Percentiles rank a stretch among this genome's conserved stretches.
phyloP scores from a whole-genome alignment of 176 grass and related monocot species.

The Carex cristatella region DNA sequence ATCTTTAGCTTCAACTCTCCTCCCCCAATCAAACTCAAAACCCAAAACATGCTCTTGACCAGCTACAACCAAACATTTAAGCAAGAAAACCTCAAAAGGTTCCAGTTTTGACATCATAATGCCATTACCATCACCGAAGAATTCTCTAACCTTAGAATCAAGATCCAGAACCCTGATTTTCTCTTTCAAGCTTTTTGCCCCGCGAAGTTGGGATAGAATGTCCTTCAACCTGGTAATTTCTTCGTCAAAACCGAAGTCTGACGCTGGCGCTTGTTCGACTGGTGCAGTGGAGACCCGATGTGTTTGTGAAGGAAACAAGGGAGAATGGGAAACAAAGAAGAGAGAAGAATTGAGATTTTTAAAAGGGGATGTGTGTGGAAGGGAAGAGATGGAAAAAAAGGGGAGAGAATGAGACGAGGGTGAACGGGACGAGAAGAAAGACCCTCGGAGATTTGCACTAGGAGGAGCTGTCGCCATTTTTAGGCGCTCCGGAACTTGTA shows the following conservation, averaged over 20 bases:
- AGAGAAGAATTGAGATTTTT: conserved; percentile 8
- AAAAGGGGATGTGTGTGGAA: background rate
- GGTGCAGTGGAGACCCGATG: conserved; percentile 41
- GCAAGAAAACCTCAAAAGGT: conserved; percentile 48
- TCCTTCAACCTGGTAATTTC: conserved; percentile 55
- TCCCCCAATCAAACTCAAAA: conserved; percentile 51
- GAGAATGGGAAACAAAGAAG: conserved; percentile 32
- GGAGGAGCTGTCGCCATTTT: conserved; percentile 20
- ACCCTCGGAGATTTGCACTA: background rate
- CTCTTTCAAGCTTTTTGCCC: conserved; percentile 34
- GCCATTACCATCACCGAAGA: conserved; percentile 31
- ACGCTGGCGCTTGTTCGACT: conserved; percentile 28
- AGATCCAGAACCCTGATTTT: conserved; percentile 57
- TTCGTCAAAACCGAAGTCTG: conserved; percentile 44
- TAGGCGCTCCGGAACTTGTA: background rate
- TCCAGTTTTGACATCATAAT: conserved; percentile 26
- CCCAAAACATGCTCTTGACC: conserved; percentile 90
- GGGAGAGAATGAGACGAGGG: conserved; percentile 12
- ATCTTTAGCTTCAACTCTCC: conserved; percentile 20
- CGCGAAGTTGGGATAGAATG: conserved; percentile 31
- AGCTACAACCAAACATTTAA: conserved; percentile 81
- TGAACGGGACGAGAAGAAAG: conserved; percentile 12
- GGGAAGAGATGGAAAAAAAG: background rate
- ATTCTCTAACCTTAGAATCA: conserved; percentile 58
- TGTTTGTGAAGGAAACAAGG: conserved; percentile 24